These are phyloP conservation scores for Diaporthe velutina DNA, from an alignment of 2,329 filamentous ascomycete species.

Conservation along the genomic window DNA sequence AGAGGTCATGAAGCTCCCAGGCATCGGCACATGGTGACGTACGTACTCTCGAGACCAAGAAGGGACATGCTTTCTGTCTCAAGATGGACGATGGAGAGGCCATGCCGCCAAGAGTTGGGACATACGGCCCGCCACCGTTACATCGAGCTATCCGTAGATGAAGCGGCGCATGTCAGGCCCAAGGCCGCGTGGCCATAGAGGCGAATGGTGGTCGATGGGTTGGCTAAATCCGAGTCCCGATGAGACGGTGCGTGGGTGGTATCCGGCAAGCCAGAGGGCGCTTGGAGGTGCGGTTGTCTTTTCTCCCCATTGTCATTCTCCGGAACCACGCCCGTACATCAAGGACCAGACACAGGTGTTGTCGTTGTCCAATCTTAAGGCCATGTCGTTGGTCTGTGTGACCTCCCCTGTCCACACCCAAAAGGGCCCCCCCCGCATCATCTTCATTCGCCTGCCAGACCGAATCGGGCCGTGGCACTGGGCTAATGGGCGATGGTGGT, in stretches of 20 bases:
- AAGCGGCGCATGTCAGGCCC: slow-evolving; percentile 8
- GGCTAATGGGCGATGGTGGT: not conserved
- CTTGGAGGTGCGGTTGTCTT: not conserved
- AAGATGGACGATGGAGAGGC: not conserved
- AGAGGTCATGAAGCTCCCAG: not conserved
- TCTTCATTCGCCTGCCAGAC: slow-evolving; percentile 11
- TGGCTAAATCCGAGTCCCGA: not conserved
- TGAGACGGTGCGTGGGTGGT: not conserved
- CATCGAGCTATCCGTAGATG: not conserved
- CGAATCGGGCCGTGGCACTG: slow-evolving; percentile 29
- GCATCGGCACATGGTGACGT: not conserved
- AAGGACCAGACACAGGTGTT: not conserved
- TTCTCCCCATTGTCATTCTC: slow-evolving; percentile 1
- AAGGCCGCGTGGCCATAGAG: slow-evolving; percentile 6
- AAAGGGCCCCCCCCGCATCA: slow-evolving; percentile 4
- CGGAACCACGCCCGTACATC: not conserved
- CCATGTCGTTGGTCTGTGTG: slow-evolving; percentile 9
- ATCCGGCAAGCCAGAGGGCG: not conserved
- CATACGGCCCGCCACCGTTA: not conserved
- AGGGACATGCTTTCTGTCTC: not conserved
- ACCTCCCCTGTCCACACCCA: slow-evolving; percentile 3
- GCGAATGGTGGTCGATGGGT: not conserved
- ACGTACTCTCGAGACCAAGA: not conserved
- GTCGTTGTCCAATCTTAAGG: slow-evolving; percentile 9
- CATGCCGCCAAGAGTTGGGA: too few species aligned